Evolutionary conservation across 306 rosid genomes (phyloP).

Genomic region (Cicer arietinum): DNA sequence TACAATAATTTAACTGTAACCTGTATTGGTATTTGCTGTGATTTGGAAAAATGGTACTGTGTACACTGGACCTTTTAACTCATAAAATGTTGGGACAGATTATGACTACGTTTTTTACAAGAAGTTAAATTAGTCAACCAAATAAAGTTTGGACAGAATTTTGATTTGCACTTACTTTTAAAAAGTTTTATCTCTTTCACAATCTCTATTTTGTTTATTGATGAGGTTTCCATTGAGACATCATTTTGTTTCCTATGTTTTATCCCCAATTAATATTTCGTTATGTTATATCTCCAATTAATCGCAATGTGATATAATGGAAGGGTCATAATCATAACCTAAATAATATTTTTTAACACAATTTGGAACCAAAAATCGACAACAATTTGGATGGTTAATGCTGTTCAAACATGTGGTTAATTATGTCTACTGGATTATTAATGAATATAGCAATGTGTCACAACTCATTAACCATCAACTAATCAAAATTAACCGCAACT

Average conservation of each 20-base stretch:
- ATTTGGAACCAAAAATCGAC: too few species aligned
- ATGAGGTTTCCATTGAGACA: neutral
- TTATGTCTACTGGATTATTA: too few species aligned
- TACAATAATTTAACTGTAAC: slow-evolving; percentile 12
- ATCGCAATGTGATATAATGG: slow-evolving; percentile 2
- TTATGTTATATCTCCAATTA: neutral
- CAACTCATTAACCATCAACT: too few species aligned
- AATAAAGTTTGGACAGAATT: neutral
- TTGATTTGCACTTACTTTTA: neutral
- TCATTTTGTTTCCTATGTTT: slow-evolving; percentile 18
- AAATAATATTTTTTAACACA: too few species aligned
- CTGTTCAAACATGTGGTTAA: too few species aligned
- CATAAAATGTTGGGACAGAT: slow-evolving; percentile 6
- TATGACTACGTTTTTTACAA: slow-evolving; percentile 1
- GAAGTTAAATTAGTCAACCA: neutral
- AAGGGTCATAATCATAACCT: neutral
- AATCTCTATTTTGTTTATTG: neutral
- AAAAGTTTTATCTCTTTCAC: neutral
- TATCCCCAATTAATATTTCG: neutral
- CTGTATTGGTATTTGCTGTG: slow-evolving; percentile 13
- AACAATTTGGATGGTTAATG: too few species aligned
- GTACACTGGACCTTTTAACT: neutral
- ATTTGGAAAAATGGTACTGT: slow-evolving; percentile 3
- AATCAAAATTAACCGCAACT: too few species aligned
- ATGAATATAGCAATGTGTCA: too few species aligned